Evolutionary conservation across 2,329 filamentous ascomycete species (phyloP), one percentile per base, ranked within the genome.

Genomic region (Alternaria sp.): DNA sequence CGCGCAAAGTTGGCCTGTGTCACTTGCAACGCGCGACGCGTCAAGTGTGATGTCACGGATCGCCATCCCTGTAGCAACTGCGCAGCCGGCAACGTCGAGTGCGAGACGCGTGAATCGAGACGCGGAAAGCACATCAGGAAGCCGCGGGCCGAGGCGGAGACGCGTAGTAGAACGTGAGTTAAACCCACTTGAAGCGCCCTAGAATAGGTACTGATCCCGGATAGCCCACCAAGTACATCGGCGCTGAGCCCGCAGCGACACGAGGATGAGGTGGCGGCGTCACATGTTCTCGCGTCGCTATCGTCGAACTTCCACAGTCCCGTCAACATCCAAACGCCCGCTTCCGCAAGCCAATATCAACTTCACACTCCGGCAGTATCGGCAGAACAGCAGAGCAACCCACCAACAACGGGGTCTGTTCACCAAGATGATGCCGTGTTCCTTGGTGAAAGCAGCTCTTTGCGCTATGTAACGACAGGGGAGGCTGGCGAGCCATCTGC

Each of bases 391-490:
- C 65, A 65, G 10, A 52, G 62, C 26, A 55, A 40, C 4, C 30
- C 61, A 30, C 21, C 32, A 30, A 69, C 72, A 40, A 66, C 68
- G 25, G 68, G 74, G 10, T 70, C 57, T 36, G 51, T 52, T 15
- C 68, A 65, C 66, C 67, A 69, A 62, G 70, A 77, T 67, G 74
- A 72, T 21, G 73, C 72, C 5, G 73, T 75, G 12, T 84, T 84
- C 54, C 79, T 85, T 6, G 82, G 82, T 32, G 83, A 84, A 57
- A 84, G 83, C 2, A 84, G 80, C 54, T 83, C 84, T 1, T 77
- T 86, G 45, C 82, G 83, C 13, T 86, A 84, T 62, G 82, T 86
- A 4, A 81, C 81, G 12, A 40, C 36, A 11, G 3, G 36, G 2
- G 36, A 40, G 36, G 36, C 36, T 17, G 82, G 66, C 5, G 70